Evolutionary conservation across 2,329 filamentous ascomycete species (phyloP), one percentile per base, ranked within the genome.

Genomic region (Emericellopsis cladophorae): DNA sequence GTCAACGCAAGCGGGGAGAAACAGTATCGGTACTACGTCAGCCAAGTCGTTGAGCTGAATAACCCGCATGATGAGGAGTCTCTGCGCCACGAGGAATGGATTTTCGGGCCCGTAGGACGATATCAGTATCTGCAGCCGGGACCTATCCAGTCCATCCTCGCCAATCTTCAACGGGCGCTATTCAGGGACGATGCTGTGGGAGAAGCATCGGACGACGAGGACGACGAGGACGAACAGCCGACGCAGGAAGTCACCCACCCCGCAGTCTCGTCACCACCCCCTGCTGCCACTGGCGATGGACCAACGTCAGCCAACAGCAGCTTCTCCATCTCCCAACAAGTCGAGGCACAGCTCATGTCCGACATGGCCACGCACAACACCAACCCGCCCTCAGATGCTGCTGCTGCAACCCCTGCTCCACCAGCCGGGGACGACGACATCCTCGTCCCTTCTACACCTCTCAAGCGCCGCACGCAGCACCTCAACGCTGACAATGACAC

Each of bases 21-120:
- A 1, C 41, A 29, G 34, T 61, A 54, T 54, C 48, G 45, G 2
- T 60, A 58, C 42, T 40, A 40, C 23, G 43, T 60, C 15, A 37
- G 44, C 2, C 60, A 79, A 48, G 62, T 82, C 1, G 82, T 80
- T 49, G 66, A 76, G 54, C 64, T 82, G 22, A 79, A 79, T 49
- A 70, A 81, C 51, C 71, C 76, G 0, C 61, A 77, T 2, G 57
- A 66, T 1, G 57, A 74, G 2, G 57, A 62, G 0, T 60, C 68
- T 40, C 72, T 81, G 61, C 66, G 64, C 36, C 58, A 63, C 34
- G 69, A 72, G 32, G 75, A 72, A 0, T 77, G 75, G 70, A 51
- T 78, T 0, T 59, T 64, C 5, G 57, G 60, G 2, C 55, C 65
- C 2, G 67, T 76, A n/a, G 59, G 63, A 22, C 69, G 67, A 39